Evolutionary conservation across 2,329 filamentous ascomycete genomes (phyloP), one percentile per base, ranked within the genome.

Genomic region (Aspergillus proliferans): DNA sequence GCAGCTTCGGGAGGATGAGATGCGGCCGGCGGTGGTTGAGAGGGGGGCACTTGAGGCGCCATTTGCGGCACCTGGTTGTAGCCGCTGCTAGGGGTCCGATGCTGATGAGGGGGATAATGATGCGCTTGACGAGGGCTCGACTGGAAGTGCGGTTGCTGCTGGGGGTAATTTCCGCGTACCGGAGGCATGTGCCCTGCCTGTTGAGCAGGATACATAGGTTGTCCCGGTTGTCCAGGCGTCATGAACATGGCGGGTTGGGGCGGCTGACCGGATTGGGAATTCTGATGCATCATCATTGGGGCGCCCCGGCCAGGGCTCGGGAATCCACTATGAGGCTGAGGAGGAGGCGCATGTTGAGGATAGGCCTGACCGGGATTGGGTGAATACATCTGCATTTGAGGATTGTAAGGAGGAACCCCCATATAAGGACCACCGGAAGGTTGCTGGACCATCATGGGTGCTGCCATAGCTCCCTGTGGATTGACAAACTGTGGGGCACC

Each of bases 211-310:
- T 86, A 90, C 47, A 83, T 81, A 34, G 86, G 86, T 64, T 89
- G 87, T 61, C 84, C 86, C 63, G 86, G 88, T 63, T 85, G 85
- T 47, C 77, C 84, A 40, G 85, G 85, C 60, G 84, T 87, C 84
- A 91, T 88, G 55, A 75, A 79, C 81, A 86, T 75, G 80, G 91
- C 72, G 76, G 82, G 61, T 74, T 83, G 75, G 43, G 76, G 76
- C 49, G 76, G 76, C 65, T 94, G 89, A 38, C 91, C 90, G 67
- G 95, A 91, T 63, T 96, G 92, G 24, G 91, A 96, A 48, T 88
- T 88, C 71, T 95, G 89, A 57, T 91, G 91, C 61, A 85, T 87
- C 92, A 97, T 97, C 84, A 94, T 89, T 2, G 88, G 85, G 10
- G 93, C 88, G 18, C 85, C 84, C 43, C 90, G 82, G 49, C 88